Conservation (phyloP, 768 basidiomycete genomes). For the Tricholoma matsutake region DNA sequence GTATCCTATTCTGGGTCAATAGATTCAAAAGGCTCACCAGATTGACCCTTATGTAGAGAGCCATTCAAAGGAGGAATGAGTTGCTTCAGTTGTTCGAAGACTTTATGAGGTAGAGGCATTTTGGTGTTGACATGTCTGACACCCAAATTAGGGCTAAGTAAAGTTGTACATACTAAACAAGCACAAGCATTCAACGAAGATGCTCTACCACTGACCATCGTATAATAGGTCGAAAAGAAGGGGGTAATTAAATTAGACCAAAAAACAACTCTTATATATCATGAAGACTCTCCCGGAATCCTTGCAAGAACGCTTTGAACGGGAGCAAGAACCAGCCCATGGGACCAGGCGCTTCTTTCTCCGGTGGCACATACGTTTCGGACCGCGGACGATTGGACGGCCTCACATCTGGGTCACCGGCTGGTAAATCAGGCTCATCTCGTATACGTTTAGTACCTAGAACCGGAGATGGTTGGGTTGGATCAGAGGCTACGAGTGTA, state of each 20-base stretch:
- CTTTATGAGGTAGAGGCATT: slow-evolving; percentile 61
- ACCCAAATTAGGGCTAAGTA: too few species aligned
- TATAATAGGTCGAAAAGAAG: background rate
- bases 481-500: slow-evolving; percentile 32
- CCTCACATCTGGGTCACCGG: slow-evolving; percentile 35
- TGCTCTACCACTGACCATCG: background rate
- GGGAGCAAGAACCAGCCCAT: slow-evolving; percentile 63
- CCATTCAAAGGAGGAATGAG: slow-evolving; percentile 90
- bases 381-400: slow-evolving; percentile 52
- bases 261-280: slow-evolving; percentile 10
- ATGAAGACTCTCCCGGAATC: slow-evolving; percentile 56
- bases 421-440: slow-evolving; percentile 19
- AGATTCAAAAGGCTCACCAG: slow-evolving; percentile 45
- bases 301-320: slow-evolving; percentile 61
- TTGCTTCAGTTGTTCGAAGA: slow-evolving; percentile 71
- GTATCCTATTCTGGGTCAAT: background rate
- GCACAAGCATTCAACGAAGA: background rate
- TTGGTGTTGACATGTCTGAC: background rate
- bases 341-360: slow-evolving; percentile 42
- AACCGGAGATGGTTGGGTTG: slow-evolving; percentile 16
- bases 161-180: background rate
- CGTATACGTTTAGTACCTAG: slow-evolving; percentile 47
- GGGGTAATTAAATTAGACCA: background rate
- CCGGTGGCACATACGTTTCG: slow-evolving; percentile 41
- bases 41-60: slow-evolving; percentile 92